Base-by-base conservation (phyloP, 2,329 filamentous ascomycete genomes). In the Talaromyces sp. region DNA sequence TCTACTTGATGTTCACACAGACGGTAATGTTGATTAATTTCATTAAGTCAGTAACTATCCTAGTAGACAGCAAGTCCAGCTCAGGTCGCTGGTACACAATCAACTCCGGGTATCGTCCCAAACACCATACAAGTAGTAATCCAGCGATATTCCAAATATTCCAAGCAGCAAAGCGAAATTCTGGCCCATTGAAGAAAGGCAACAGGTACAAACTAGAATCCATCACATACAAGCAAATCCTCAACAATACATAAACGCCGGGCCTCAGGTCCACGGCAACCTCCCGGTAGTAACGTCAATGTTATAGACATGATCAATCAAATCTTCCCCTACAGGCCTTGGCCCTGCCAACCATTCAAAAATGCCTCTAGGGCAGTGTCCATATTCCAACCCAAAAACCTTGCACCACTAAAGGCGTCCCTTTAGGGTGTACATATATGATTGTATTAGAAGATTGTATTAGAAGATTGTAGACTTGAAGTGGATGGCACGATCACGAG, bases 211-310 rank as follows among this genome's bases (percentile, higher is more conserved):
- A 56, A 56, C 33, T 33, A 14, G 35, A 33, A 6, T 22, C 37
- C 52, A 39, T 56, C n/a, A 19, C 52, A 56, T 39, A 56, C 33
- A 56, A 56, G 33, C 52, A 22, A 16, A 39, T 45, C 39, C 39
- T 43, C 56, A 43, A 27, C 39, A 43, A 59, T 57, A 47, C 50
- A 63, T 57, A 19, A 56, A 43, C 45, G 5, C 27, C 64, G 54
- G 64, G 64, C 64, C 60, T 62, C 57, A 62, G 64, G 60, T 57
- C 64, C 64, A 31, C 37, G 64, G 48, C 52, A 41, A 65, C 64
- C 60, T 65, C 52, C 52, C 50, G 50, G 57, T 58, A 61, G 27
- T 54, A 35, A 10, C 14, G 10, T 37, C 19, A 56, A 56, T 56
- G n/a, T 56, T 31, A 14, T 56, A 56, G 52, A 56, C 31, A 37